Evolutionary conservation across 495 filamentous ascomycete species (phyloP), one percentile per base, ranked within the genome.

Genomic region (Daldinia grandis): DNA sequence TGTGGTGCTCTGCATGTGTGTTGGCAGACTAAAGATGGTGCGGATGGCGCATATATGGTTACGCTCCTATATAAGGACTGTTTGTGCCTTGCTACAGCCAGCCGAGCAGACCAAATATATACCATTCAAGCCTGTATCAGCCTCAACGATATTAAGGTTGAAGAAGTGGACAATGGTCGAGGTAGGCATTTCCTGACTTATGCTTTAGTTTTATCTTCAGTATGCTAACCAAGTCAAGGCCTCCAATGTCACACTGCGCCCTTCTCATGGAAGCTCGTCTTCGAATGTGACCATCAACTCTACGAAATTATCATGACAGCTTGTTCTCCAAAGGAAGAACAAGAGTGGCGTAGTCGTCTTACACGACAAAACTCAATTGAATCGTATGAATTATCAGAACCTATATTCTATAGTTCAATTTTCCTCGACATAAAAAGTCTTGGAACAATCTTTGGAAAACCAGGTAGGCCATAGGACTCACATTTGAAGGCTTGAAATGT

Each of bases 211-310:
- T 27, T 64, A 53, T 63, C 0, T 55, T 28, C 3, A 50, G 8
- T 21, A 55, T 60, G 35, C 55, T 62, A 76, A 61, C 9, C 25
- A 15, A 33, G 6, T 15, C 53, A 68, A 97, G 94, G 94, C 2
- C 78, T 97, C 6, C 92, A 91, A 80, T 98, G 93, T 75, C 88
- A 95, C 74, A 92, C 89, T 19, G 93, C 92, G 21, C 88, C 90
- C 12, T 92, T 92, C 76, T 94, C 93, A 2, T 98, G 94, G 95
- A 99, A 98, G 77, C 76, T 98, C n/a, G 82, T 92, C 15, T 98
- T 98, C 71, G 90, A 94, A 71, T 85, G 87, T 44, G 84, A 90
- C 49, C 85, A 92, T 66, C 88, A 90, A 42, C 85, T 92, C 19
- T 95, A 90, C 76, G 95, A 98, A 79, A 74, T 97, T 31, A 89